phyloP scores from a whole-genome alignment of 73 alveolate species.

The Durusdinium trenchii region DNA sequence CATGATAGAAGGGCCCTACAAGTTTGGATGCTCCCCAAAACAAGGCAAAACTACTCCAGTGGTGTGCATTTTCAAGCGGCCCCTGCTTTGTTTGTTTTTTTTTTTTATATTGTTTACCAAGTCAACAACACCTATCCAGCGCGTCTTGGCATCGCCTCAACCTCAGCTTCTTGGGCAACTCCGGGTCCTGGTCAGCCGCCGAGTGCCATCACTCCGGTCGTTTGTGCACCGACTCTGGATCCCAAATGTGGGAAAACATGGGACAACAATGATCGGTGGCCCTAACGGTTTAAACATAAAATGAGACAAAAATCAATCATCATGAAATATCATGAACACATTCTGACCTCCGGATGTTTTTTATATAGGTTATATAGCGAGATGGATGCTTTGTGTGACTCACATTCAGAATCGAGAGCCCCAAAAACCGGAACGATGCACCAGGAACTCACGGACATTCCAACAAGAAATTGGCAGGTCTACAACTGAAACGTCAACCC shows the following conservation, averaged over 20 bases:
- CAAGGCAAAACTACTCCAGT: not conserved
- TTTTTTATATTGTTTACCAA: no score
- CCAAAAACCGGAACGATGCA: no score
- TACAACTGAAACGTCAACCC: no score
- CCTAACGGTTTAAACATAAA: not conserved
- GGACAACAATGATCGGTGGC: not conserved
- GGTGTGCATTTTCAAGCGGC: not conserved
- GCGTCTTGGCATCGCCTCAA: not conserved
- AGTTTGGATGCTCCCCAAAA: not conserved
- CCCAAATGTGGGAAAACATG: not conserved
- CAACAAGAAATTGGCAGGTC: no score
- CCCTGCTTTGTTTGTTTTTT: no score
- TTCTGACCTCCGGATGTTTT: no score
- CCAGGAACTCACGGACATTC: no score
- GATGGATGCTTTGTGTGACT: no score
- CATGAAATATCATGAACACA: not conserved
- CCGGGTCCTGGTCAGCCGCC: slow-evolving; percentile 16
- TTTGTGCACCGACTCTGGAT: not conserved
- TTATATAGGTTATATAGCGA: no score
- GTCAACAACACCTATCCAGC: not conserved
- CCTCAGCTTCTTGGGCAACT: slow-evolving; percentile 33
- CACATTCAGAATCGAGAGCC: no score
- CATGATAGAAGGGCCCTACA: not conserved
- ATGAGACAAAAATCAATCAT: not conserved
- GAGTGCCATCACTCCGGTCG: not conserved